Conservation (phyloP, 495 filamentous ascomycete species). For the Lindgomyces ingoldianus region DNA sequence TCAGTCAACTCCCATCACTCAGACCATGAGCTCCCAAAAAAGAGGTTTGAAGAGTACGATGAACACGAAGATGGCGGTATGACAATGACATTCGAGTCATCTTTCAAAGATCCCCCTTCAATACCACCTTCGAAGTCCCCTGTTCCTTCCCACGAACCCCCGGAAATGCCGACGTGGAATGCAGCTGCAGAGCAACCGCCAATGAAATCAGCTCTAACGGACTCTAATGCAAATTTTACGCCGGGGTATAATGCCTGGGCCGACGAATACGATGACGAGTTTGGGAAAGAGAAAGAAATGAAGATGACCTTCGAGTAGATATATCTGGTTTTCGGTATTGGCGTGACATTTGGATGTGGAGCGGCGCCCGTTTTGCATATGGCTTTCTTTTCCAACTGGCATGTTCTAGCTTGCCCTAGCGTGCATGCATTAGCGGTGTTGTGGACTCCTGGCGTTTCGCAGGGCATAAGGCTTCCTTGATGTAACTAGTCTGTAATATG, state of each 20-base stretch:
- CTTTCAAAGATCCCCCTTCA: conserved; percentile 23
- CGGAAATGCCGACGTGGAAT: conserved; percentile 14
- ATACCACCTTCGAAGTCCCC: conserved; percentile 5
- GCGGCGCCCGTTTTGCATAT: neutral
- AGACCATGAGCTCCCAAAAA: neutral
- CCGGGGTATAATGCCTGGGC: conserved; percentile 79
- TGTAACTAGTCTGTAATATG: no score
- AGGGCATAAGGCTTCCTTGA: no score
- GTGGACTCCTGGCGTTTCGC: neutral
- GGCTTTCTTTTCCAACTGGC: neutral
- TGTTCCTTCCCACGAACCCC: neutral
- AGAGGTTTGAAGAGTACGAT: conserved; percentile 35
- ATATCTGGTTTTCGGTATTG: neutral
- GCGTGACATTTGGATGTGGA: neutral
- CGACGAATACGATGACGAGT: conserved; percentile 68
- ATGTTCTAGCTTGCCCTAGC: neutral
- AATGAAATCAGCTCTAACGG: conserved; percentile 50
- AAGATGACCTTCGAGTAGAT: conserved; percentile 55
- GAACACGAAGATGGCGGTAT: conserved; percentile 30
- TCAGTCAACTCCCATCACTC: neutral
- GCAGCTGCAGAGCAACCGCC: conserved; percentile 41
- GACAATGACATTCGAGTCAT: conserved; percentile 38
- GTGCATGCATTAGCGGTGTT: neutral
- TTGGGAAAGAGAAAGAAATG: conserved; percentile 54
- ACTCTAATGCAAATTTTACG: conserved; percentile 46